These are phyloP conservation scores for Cladophialophora exuberans DNA, from an alignment of 2,329 filamentous ascomycete species.

Conservation along the genomic window DNA sequence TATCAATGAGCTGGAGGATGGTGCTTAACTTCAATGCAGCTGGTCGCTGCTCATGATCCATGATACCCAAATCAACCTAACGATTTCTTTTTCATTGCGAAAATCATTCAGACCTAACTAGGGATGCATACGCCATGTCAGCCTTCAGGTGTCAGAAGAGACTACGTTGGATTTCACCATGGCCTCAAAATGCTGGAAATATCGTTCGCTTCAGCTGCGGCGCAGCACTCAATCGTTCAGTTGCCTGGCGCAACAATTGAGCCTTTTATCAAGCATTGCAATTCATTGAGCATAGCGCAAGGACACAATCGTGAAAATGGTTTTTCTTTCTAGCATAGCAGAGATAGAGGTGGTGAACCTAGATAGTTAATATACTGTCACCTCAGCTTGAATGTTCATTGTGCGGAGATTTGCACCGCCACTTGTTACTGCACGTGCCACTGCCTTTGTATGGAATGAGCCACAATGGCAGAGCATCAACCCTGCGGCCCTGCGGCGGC, in stretches of 20 bases:
- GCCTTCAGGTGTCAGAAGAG: not conserved
- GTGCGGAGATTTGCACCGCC: not conserved
- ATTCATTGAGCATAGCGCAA: conserved; percentile 2
- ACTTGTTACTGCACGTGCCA: not conserved
- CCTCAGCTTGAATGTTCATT: not conserved
- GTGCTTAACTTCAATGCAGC: not conserved
- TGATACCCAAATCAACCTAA: conserved; percentile 12
- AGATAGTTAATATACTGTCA: not conserved
- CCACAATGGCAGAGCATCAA: not conserved
- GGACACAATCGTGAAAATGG: not conserved
- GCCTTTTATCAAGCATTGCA: not conserved
- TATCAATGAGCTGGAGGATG: conserved; percentile 18
- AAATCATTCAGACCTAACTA: too few species aligned
- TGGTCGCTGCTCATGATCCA: not conserved
- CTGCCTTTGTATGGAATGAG: too few species aligned
- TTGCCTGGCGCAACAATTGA: not conserved
- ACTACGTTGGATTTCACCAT: not conserved
- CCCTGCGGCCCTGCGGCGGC: too few species aligned
- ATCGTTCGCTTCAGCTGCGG: too few species aligned
- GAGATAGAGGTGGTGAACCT: not conserved
- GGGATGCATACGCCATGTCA: not conserved
- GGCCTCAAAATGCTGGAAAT: not conserved
- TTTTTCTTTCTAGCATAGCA: not conserved
- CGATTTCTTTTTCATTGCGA: conserved; percentile 17
- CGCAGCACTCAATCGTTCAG: not conserved